These are phyloP conservation scores for Choanephora cucurbitarum DNA, from an alignment of 371 early-diverging fungal genomes.

Conservation along the genomic window DNA sequence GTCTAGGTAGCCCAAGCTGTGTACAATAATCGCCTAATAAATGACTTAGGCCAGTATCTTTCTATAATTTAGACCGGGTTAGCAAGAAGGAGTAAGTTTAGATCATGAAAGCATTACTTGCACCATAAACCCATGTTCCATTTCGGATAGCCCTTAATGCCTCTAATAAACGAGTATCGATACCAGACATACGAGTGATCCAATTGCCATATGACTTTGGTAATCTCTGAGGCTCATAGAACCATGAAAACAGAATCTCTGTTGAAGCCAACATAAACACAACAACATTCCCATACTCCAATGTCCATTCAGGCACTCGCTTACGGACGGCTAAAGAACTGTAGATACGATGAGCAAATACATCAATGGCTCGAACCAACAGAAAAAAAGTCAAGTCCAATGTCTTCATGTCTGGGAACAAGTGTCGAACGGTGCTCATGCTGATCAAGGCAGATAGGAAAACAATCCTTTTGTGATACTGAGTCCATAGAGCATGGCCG, in stretches of 20 bases:
- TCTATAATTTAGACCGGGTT: too few relatives aligned
- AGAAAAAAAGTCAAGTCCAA: conserved; percentile 65
- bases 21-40: conserved; percentile 39
- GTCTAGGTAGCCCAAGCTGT: conserved; percentile 40
- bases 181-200: conserved; percentile 65
- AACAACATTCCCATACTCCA: conserved; percentile 56
- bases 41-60: conserved; percentile 36
- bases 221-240: conserved; percentile 56
- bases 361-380: conserved; percentile 60
- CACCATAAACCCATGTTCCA: conserved; percentile 53
- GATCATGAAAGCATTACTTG: conserved; percentile 15
- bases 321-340: conserved; percentile 34
- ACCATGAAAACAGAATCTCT: conserved; percentile 69
- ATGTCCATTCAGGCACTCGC: conserved; percentile 47
- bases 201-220: conserved; percentile 65
- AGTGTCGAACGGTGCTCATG: conserved; percentile 31
- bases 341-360: conserved; percentile 48
- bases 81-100: neutral
- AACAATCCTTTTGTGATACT: conserved; percentile 18
- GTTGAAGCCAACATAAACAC: conserved; percentile 61
- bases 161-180: conserved; percentile 56
- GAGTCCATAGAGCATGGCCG: conserved; percentile 29
- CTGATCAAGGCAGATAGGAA: conserved; percentile 34
- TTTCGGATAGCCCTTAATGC: conserved; percentile 48
- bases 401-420: conserved; percentile 46